Conservation (phyloP, 2,329 filamentous ascomycete genomes). For the Claviceps sp. region DNA sequence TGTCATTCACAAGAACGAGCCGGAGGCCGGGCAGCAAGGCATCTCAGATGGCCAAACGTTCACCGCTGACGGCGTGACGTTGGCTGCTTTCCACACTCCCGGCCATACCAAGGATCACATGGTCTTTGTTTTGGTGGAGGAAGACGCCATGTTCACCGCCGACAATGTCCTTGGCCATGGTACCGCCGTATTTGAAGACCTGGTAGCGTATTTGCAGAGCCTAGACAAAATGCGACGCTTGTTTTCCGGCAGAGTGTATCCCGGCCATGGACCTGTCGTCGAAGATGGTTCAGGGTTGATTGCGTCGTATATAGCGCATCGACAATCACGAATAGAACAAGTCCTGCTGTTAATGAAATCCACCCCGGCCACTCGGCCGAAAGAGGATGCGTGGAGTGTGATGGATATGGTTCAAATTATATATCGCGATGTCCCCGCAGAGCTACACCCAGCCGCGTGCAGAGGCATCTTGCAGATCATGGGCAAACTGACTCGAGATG, state of each 20-base stretch:
- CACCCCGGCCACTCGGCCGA: constrained; percentile 15
- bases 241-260: constrained; percentile 62
- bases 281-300: constrained; percentile 60
- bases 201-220: constrained; percentile 53
- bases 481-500: constrained; percentile 63
- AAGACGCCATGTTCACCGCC: constrained; percentile 75
- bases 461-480: constrained; percentile 67
- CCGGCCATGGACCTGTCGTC: constrained; percentile 74
- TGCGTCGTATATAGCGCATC: constrained; percentile 69
- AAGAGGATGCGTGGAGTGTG: constrained; percentile 41
- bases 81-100: constrained; percentile 47
- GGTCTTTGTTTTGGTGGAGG: constrained; percentile 61
- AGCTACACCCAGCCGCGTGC: constrained; percentile 62
- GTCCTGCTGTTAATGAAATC: constrained; percentile 51
- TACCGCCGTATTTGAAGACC: constrained; percentile 72
- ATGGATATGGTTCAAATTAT: constrained; percentile 82
- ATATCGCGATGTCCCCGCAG: constrained; percentile 66
- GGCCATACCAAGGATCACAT: constrained; percentile 77
- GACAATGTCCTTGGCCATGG: constrained; percentile 84
- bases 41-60: constrained; percentile 41
- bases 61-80: constrained; percentile 44
- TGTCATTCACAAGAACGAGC: constrained; percentile 53
- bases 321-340: constrained; percentile 66
- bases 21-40: constrained; percentile 31
- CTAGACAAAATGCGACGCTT: constrained; percentile 54